phyloP scores from a whole-genome alignment of 306 rosid species.

The Glycyrrhiza uralensis region DNA sequence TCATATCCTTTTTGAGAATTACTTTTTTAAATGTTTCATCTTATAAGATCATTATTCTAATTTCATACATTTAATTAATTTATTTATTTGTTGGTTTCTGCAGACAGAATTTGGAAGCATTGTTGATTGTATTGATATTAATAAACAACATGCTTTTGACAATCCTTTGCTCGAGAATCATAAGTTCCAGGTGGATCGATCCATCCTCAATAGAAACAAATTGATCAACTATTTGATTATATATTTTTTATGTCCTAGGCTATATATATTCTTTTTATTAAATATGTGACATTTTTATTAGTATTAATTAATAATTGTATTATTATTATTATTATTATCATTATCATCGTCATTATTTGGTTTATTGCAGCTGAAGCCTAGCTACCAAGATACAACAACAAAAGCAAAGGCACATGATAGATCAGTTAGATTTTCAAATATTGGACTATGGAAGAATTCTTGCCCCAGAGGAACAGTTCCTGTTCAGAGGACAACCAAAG shows the following conservation, averaged over 20 bases:
- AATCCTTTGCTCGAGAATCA: conserved; percentile 24
- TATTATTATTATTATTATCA: no score
- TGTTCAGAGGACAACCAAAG: neutral
- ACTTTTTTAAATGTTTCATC: neutral
- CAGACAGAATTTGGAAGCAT: conserved; percentile 16
- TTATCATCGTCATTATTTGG: neutral
- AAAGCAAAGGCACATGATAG: neutral
- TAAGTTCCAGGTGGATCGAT: neutral
- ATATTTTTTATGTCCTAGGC: no score
- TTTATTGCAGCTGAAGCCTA: neutral
- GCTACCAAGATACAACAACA: neutral
- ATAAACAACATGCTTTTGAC: conserved; percentile 24
- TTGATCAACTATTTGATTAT: neutral
- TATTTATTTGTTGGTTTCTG: neutral
- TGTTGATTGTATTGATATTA: conserved; percentile 28
- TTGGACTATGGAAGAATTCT: neutral
- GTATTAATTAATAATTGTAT: no score
- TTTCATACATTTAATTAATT: neutral
- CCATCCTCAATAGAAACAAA: neutral
- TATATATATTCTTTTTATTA: neutral
- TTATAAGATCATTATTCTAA: neutral
- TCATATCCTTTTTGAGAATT: neutral
- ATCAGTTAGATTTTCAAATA: neutral
- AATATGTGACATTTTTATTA: no score
- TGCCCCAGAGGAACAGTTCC: conserved; percentile 12